Conservation (phyloP, 305 asterid genomes). For the Caryopteris hybrid region DNA sequence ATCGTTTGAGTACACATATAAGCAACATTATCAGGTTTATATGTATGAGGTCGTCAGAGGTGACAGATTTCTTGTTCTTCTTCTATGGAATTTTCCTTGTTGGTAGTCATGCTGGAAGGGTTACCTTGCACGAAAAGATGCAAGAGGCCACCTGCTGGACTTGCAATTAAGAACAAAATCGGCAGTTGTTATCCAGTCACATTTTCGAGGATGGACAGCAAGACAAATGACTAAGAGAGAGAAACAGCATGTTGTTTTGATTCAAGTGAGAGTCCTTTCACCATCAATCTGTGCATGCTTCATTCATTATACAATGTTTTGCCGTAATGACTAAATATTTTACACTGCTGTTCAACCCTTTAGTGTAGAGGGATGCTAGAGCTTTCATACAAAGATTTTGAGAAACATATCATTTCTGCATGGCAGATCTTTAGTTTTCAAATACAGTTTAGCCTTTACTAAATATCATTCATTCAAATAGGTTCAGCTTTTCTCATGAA, state of each 20-base stretch:
- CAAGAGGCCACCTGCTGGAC: conserved; percentile 57
- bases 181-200: conserved; percentile 66
- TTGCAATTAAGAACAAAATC: conserved; percentile 36
- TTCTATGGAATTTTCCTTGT: neutral
- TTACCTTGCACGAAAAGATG: conserved; percentile 66
- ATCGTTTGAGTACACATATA: neutral
- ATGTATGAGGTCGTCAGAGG: too few relatives aligned
- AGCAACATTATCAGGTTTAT: too few relatives aligned
- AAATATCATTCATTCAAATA: neutral
- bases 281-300: conserved; percentile 12
- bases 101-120: conserved; percentile 90
- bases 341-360: neutral
- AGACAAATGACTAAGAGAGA: conserved; percentile 43
- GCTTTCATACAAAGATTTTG: neutral
- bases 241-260: conserved; percentile 43
- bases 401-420: neutral
- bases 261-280: conserved; percentile 62
- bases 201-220: conserved; percentile 66
- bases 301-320: too few relatives aligned
- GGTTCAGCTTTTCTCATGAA: neutral
- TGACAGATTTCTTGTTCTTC: conserved; percentile 1
- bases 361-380: neutral
- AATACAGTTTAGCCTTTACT: neutral
- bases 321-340: neutral
- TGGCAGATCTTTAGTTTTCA: neutral